These are phyloP conservation scores for Pleomassaria siparia DNA, from an alignment of 2,329 filamentous ascomycete species.

Conservation along the genomic window DNA sequence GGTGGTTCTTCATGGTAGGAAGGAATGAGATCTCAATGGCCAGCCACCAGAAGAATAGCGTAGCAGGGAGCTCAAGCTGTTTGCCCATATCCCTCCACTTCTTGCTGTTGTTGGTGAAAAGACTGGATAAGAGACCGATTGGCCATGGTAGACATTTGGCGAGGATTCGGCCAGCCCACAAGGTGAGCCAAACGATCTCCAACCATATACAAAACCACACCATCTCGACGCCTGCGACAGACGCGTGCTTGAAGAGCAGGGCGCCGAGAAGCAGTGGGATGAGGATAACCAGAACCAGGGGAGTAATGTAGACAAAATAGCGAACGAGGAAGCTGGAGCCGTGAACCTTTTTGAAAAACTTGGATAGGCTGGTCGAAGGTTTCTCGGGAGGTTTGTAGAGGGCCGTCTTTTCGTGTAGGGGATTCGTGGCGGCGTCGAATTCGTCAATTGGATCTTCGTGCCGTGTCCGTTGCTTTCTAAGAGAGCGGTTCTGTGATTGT, in stretches of 20 bases:
- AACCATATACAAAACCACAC: conserved; percentile 96
- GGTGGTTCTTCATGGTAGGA: conserved; percentile 74
- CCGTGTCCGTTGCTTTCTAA: conserved; percentile 56
- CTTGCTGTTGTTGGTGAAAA: conserved; percentile 83
- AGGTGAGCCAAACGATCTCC: conserved; percentile 86
- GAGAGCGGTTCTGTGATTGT: conserved; percentile 45
- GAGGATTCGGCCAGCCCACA: conserved; percentile 75
- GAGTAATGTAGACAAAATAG: conserved; percentile 72
- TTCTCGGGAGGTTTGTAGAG: conserved; percentile 66
- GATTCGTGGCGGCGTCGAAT: conserved; percentile 68
- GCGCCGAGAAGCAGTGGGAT: conserved; percentile 69
- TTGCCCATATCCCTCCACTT: conserved; percentile 92
- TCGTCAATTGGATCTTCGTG: conserved; percentile 63
- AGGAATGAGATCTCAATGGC: conserved; percentile 83
- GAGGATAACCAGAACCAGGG: conserved; percentile 64
- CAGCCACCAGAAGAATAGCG: conserved; percentile 90
- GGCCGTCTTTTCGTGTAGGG: conserved; percentile 66
- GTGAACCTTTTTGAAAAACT: conserved; percentile 66
- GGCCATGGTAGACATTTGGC: conserved; percentile 66
- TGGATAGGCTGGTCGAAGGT: conserved; percentile 62
- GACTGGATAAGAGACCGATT: conserved; percentile 65
- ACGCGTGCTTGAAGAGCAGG: conserved; percentile 59
- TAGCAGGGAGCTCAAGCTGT: conserved; percentile 80
- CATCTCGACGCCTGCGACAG: conserved; percentile 73
- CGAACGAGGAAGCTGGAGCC: conserved; percentile 66